Percentiles rank a stretch among this genome's conserved stretches.
Conservation (phyloP, 768 basidiomycete species). For the Hericium rajendrae region DNA sequence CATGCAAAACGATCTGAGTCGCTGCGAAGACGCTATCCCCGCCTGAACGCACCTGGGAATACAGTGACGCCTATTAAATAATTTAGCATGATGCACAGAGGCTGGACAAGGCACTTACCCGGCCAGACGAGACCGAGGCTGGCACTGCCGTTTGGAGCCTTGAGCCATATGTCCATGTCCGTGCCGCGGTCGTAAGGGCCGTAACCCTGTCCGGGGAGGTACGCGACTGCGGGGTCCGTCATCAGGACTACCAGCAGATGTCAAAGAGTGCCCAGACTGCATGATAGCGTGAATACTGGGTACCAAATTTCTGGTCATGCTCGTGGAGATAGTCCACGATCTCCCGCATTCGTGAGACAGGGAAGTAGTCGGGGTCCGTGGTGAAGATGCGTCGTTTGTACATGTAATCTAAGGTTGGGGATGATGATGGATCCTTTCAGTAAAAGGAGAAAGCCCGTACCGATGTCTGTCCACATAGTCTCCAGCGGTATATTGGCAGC, state of each 20-base stretch:
- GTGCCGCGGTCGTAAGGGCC: conserved; percentile 47
- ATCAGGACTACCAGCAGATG: conserved; percentile 40
- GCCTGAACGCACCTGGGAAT: conserved; percentile 34
- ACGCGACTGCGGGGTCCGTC: conserved; percentile 65
- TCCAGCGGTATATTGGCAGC: conserved; percentile 56
- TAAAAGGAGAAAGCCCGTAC: conserved; percentile 24
- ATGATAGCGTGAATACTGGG: conserved; percentile 9
- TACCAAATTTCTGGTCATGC: conserved; percentile 50
- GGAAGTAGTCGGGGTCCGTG: conserved; percentile 59
- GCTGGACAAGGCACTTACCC: conserved; percentile 24
- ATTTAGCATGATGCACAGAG: background rate
- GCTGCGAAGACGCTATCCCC: background rate
- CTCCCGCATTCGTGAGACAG: conserved; percentile 50
- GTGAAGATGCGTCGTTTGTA: conserved; percentile 58
- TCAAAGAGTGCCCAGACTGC: background rate
- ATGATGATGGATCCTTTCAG: background rate
- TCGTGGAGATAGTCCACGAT: conserved; percentile 52
- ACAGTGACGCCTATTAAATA: conserved; percentile 41
- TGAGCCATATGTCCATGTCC: conserved; percentile 46
- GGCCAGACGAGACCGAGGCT: conserved; percentile 57
- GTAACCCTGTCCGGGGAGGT: conserved; percentile 37
- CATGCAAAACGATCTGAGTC: background rate
- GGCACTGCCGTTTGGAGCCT: conserved; percentile 48
- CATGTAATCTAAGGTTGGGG: conserved; percentile 48
- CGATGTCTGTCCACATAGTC: conserved; percentile 77